Evolutionary conservation across 495 filamentous ascomycete species (phyloP).

Genomic region (Staphylotrichum tortipilum): DNA sequence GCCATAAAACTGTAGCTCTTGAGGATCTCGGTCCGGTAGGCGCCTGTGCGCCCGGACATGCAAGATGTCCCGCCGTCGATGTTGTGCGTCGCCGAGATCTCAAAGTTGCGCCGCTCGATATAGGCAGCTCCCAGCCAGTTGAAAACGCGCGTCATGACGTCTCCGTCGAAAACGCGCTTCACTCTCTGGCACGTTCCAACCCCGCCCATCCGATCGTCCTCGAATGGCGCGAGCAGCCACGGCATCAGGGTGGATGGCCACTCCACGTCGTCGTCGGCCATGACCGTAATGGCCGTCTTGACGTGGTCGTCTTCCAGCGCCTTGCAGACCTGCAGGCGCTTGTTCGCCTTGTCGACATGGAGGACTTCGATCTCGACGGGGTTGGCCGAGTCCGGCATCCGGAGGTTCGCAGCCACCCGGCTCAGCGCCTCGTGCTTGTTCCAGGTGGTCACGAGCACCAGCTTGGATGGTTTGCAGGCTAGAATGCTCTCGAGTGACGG

Average conservation of each 20-base stretch:
- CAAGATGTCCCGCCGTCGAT: slow-evolving; percentile 81
- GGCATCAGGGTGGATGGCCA: slow-evolving; percentile 69
- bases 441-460: slow-evolving; percentile 48
- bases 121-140: slow-evolving; percentile 76
- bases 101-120: slow-evolving; percentile 77
- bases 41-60: slow-evolving; percentile 78
- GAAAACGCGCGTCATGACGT: slow-evolving; percentile 51
- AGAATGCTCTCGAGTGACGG: slow-evolving; percentile 46
- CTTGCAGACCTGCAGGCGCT: slow-evolving; percentile 73
- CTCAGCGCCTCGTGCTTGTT: slow-evolving; percentile 41
- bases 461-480: slow-evolving; percentile 41
- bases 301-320: slow-evolving; percentile 63
- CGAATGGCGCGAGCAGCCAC: slow-evolving; percentile 81
- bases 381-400: slow-evolving; percentile 8
- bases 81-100: slow-evolving; percentile 78
- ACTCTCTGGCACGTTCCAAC: slow-evolving; percentile 78
- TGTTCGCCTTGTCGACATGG: slow-evolving; percentile 49
- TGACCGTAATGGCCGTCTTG: slow-evolving; percentile 62
- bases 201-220: slow-evolving; percentile 65
- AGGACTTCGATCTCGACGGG: slow-evolving; percentile 37
- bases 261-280: slow-evolving; percentile 82
- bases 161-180: slow-evolving; percentile 53
- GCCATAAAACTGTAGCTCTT: slow-evolving; percentile 64
- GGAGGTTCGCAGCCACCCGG: slow-evolving; percentile 36
- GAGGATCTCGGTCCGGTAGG: slow-evolving; percentile 74